Percentiles rank a stretch among this genome's conserved stretches.
Evolutionary conservation across 345 rosid genomes (phyloP).

Genomic region (Brassica incana): DNA sequence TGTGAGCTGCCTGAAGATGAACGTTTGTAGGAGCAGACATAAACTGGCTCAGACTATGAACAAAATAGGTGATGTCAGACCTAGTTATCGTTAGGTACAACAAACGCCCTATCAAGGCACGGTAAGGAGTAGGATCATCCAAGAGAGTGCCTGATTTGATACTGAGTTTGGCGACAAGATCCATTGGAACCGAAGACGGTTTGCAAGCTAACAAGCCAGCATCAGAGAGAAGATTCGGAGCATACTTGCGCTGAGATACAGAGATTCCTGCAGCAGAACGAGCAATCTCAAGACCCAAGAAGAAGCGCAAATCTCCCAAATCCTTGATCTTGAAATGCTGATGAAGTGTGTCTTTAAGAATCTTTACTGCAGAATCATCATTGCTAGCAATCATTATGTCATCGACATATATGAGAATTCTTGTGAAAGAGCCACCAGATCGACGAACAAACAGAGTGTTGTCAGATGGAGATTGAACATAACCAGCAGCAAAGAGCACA

Average conservation of each 20-base stretch:
- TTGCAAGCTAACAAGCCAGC: background rate
- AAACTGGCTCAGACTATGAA: background rate
- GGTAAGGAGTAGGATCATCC: background rate
- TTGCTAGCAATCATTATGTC: background rate
- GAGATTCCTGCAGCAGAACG: background rate
- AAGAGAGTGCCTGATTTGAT: background rate
- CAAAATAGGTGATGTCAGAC: background rate
- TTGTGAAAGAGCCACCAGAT: background rate
- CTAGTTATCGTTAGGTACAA: background rate
- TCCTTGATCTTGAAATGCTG: background rate
- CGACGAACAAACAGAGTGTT: background rate
- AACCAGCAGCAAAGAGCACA: background rate
- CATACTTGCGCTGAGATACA: background rate
- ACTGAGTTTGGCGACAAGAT: background rate
- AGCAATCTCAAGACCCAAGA: background rate
- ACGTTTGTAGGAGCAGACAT: background rate
- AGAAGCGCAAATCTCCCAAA: background rate
- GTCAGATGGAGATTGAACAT: background rate
- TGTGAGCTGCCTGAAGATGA: background rate
- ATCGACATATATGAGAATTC: background rate
- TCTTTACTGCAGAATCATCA: background rate
- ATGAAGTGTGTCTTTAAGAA: background rate
- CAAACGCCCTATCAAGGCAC: background rate
- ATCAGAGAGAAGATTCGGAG: background rate
- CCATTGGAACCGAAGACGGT: background rate